Conservation (phyloP, 2,329 filamentous ascomycete genomes). For the Volutella citrinella region DNA sequence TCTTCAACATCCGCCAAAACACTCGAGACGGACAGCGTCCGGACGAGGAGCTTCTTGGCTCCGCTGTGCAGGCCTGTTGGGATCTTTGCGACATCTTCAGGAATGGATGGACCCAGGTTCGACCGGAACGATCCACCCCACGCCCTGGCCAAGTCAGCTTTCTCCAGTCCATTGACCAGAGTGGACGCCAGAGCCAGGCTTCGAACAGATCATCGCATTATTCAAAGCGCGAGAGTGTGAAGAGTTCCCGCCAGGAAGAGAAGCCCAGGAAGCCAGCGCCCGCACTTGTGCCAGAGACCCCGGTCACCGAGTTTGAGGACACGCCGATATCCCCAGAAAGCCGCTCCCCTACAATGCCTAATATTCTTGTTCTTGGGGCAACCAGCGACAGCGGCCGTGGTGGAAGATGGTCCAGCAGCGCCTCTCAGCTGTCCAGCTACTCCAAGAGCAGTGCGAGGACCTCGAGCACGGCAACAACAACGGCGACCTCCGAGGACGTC, state of each 20-base stretch:
- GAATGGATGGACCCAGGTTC: slow-evolving; percentile 85
- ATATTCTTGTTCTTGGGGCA: slow-evolving; percentile 83
- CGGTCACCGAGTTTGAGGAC: slow-evolving; percentile 93
- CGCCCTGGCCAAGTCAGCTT: slow-evolving; percentile 78
- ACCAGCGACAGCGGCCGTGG: slow-evolving; percentile 56
- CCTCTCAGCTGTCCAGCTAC: slow-evolving; percentile 75
- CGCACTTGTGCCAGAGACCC: slow-evolving; percentile 84
- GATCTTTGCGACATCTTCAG: slow-evolving; percentile 91
- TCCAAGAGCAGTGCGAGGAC: slow-evolving; percentile 67
- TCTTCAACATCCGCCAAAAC: slow-evolving; percentile 86
- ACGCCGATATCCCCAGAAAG: slow-evolving; percentile 80
- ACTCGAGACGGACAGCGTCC: slow-evolving; percentile 67
- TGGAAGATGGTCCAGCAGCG: slow-evolving; percentile 77
- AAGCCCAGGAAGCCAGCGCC: slow-evolving; percentile 45
- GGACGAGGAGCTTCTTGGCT: slow-evolving; percentile 82
- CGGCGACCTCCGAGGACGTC: slow-evolving; percentile 66
- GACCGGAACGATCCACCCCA: slow-evolving; percentile 82
- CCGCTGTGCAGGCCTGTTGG: slow-evolving; percentile 91
- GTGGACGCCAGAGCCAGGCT: slow-evolving; percentile 45
- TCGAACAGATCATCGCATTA: slow-evolving; percentile 50
- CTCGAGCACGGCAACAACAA: slow-evolving; percentile 70
- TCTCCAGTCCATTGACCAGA: slow-evolving; percentile 47
- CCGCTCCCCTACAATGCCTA: slow-evolving; percentile 71
- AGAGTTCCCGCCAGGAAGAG: slow-evolving; percentile 44
- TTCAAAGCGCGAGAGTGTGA: slow-evolving; percentile 53